Evolutionary conservation across 169 alveolate species (phyloP).

Genomic region (Eimeria nieschulzi): DNA sequence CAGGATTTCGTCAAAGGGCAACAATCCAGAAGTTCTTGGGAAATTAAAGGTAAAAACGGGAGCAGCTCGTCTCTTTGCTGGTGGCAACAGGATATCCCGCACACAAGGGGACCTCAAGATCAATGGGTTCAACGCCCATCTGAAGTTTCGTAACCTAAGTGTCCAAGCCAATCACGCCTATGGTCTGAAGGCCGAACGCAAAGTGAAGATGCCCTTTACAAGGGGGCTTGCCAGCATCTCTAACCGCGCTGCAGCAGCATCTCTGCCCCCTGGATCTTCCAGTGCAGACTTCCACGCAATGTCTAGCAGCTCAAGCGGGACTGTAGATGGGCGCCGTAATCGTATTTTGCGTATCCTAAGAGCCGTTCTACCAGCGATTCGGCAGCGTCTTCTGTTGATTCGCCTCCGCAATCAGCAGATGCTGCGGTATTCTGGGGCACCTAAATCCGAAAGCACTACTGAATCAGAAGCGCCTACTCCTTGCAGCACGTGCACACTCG

Average conservation of each 20-base stretch:
- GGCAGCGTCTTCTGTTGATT: neutral
- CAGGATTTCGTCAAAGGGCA: no score
- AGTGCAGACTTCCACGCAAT: neutral
- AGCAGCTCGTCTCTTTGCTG: neutral
- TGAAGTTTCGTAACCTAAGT: neutral
- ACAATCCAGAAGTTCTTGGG: neutral
- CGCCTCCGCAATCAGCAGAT: neutral
- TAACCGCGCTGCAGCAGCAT: constrained; percentile 2
- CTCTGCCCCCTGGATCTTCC: neutral
- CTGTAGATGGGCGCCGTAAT: neutral
- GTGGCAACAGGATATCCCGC: neutral
- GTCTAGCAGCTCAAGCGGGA: neutral
- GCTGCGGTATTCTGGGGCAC: neutral
- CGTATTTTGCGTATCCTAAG: neutral
- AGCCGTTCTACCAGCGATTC: neutral
- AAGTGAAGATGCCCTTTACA: constrained; percentile 16
- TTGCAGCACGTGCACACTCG: neutral
- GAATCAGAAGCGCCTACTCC: neutral
- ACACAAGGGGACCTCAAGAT: neutral
- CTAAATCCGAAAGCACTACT: neutral
- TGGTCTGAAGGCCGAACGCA: neutral
- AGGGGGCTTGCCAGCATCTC: neutral
- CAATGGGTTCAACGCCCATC: constrained; percentile 17
- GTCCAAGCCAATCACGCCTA: neutral
- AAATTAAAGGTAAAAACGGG: neutral